phyloP scores from a whole-genome alignment of 106 monocot genomes.

The Cymbidium sinense region DNA sequence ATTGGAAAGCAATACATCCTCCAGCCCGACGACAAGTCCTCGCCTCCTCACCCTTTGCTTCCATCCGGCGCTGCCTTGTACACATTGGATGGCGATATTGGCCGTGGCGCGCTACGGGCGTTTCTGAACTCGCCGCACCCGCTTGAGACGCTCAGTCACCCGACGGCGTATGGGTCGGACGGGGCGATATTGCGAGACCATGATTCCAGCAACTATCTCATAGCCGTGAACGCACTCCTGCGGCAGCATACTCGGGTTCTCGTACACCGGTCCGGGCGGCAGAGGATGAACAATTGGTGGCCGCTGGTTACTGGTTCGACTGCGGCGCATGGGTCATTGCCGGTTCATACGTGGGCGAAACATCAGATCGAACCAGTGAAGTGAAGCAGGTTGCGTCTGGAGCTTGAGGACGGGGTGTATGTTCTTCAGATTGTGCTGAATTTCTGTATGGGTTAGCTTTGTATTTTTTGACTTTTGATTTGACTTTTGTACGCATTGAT shows the following conservation, averaged over 20 bases:
- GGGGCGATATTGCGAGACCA: conserved; percentile 88
- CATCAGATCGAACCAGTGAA: background rate
- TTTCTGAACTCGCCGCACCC: conserved; percentile 87
- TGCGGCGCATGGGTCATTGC: background rate
- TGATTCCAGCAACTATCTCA: conserved; percentile 70
- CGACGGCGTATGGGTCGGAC: conserved; percentile 67
- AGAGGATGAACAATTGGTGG: background rate
- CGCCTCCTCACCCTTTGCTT: conserved; percentile 64
- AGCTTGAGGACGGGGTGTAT: background rate
- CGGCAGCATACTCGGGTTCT: conserved; percentile 14
- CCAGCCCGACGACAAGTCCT: conserved; percentile 58
- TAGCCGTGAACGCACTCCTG: conserved; percentile 47
- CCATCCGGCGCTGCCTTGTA: conserved; percentile 62
- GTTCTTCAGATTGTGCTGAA: too few relatives aligned
- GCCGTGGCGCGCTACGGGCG: conserved; percentile 26
- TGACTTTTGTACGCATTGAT: too few relatives aligned
- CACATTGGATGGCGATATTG: conserved; percentile 6
- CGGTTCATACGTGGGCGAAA: background rate
- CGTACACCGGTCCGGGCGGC: conserved; percentile 5
- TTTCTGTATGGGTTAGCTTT: too few relatives aligned
- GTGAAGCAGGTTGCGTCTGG: background rate
- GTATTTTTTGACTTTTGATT: too few relatives aligned
- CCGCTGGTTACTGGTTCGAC: background rate
- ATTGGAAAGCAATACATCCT: conserved; percentile 61
- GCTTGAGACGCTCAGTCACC: conserved; percentile 67